These are phyloP conservation scores for Nakaseomyces sp. DNA, from an alignment of 1,139 yeast species.

Conservation along the genomic window DNA sequence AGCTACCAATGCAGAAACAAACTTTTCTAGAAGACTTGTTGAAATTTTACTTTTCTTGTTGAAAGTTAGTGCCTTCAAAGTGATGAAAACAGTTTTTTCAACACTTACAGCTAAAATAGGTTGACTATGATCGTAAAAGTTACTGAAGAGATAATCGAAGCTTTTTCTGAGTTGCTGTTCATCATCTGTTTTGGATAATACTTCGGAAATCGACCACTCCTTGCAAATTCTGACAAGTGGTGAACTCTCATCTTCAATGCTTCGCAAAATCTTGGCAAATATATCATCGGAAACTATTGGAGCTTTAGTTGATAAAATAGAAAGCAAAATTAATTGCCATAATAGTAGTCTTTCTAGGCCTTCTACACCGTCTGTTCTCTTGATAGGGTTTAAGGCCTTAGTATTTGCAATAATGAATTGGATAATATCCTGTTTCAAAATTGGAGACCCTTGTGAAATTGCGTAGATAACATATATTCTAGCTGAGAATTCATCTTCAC, in stretches of 20 bases:
- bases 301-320: slow-evolving; percentile 23
- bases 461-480: slow-evolving; percentile 44
- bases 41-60: slow-evolving; percentile 3
- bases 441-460: slow-evolving; percentile 33
- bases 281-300: slow-evolving; percentile 21
- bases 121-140: slow-evolving; percentile 32
- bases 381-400: slow-evolving; percentile 41
- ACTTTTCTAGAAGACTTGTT: slow-evolving; percentile 27
- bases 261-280: slow-evolving; percentile 25
- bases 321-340: slow-evolving; percentile 44
- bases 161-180: slow-evolving; percentile 28
- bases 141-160: slow-evolving; percentile 20
- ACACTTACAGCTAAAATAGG: slow-evolving; percentile 54
- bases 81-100: slow-evolving; percentile 51
- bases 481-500: slow-evolving; percentile 49
- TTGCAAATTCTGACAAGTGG: slow-evolving; percentile 66
- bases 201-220: slow-evolving; percentile 65
- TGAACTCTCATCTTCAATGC: slow-evolving; percentile 52
- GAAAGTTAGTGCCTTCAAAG: slow-evolving; percentile 37
- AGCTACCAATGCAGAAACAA: slow-evolving; percentile 41
- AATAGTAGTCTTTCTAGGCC: slow-evolving; percentile 57
- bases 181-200: slow-evolving; percentile 29
- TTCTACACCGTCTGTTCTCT: slow-evolving; percentile 57
- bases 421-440: slow-evolving; percentile 38
- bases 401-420: slow-evolving; percentile 36